phyloP scores from a whole-genome alignment of 2,329 filamentous ascomycete species.

The Ilyonectria sp. region DNA sequence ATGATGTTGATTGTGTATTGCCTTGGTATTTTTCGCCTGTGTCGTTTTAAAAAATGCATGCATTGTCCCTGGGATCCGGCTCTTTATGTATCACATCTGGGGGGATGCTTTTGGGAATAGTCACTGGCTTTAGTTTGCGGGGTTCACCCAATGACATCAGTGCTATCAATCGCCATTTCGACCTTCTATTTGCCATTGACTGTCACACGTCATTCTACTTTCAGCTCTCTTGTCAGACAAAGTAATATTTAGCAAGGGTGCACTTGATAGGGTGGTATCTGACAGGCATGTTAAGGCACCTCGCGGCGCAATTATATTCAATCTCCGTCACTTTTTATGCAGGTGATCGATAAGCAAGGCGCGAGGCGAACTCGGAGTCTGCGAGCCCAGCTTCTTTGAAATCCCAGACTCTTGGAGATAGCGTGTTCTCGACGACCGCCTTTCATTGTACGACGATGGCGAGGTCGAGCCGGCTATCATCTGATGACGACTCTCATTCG shows the following conservation, averaged over 20 bases:
- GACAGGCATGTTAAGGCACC: neutral
- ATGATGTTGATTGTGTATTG: slow-evolving; percentile 44
- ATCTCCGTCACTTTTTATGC: neutral
- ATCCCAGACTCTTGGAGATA: neutral
- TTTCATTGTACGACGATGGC: no score
- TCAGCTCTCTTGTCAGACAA: neutral
- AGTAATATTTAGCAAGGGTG: neutral
- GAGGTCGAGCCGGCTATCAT: neutral
- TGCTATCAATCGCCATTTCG: slow-evolving; percentile 31
- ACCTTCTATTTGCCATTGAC: slow-evolving; percentile 20
- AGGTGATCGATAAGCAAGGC: neutral
- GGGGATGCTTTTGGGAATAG: slow-evolving; percentile 20
- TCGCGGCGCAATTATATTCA: neutral
- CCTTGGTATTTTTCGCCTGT: neutral
- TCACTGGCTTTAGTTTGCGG: slow-evolving; percentile 23
- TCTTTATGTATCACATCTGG: slow-evolving; percentile 14
- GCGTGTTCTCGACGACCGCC: no score
- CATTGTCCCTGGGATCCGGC: neutral
- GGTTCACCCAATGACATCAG: slow-evolving; percentile 24
- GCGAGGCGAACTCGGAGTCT: neutral
- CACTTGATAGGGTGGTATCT: neutral
- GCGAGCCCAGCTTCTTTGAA: neutral
- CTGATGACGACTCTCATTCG: neutral
- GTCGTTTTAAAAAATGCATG: neutral
- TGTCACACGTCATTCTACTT: slow-evolving; percentile 8